Evolutionary conservation across 2,329 filamentous ascomycete species (phyloP).

Genomic region (Dactylonectria estremocensis): DNA sequence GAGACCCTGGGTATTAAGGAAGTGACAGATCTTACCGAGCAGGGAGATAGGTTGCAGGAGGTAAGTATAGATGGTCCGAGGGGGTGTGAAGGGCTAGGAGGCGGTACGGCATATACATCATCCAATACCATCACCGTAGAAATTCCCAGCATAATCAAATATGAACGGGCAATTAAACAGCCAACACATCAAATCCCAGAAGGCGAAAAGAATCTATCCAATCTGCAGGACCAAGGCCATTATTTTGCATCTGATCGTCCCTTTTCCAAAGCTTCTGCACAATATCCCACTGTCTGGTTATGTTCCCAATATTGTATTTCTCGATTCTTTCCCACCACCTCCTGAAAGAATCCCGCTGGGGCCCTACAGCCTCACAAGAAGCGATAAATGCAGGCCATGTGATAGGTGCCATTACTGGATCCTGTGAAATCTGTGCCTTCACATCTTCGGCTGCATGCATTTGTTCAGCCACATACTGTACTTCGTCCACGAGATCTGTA

Average conservation of each 20-base stretch:
- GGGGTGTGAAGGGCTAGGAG: too few relatives aligned
- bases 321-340: slow-evolving; percentile 29
- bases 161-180: slow-evolving; percentile 6
- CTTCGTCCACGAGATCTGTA: slow-evolving; percentile 1
- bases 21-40: too few relatives aligned
- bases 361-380: slow-evolving; percentile 21
- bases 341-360: slow-evolving; percentile 14
- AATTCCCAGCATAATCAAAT: too few relatives aligned
- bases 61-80: too few relatives aligned
- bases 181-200: slow-evolving; percentile 14
- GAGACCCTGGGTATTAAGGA: too few relatives aligned
- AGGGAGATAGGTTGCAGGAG: neutral
- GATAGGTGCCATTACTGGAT: slow-evolving; percentile 6
- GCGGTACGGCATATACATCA: too few relatives aligned
- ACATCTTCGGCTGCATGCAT: slow-evolving; percentile 24
- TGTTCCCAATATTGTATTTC: slow-evolving; percentile 31
- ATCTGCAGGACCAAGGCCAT: neutral
- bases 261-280: slow-evolving; percentile 27
- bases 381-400: slow-evolving; percentile 28
- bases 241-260: slow-evolving; percentile 18
- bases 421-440: neutral
- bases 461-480: slow-evolving; percentile 6
- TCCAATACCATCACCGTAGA: too few relatives aligned
- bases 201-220: slow-evolving; percentile 15
- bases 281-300: slow-evolving; percentile 29